These are phyloP conservation scores for Coleophoma crateriformis DNA, from an alignment of 2,329 filamentous ascomycete genomes.

Conservation along the genomic window DNA sequence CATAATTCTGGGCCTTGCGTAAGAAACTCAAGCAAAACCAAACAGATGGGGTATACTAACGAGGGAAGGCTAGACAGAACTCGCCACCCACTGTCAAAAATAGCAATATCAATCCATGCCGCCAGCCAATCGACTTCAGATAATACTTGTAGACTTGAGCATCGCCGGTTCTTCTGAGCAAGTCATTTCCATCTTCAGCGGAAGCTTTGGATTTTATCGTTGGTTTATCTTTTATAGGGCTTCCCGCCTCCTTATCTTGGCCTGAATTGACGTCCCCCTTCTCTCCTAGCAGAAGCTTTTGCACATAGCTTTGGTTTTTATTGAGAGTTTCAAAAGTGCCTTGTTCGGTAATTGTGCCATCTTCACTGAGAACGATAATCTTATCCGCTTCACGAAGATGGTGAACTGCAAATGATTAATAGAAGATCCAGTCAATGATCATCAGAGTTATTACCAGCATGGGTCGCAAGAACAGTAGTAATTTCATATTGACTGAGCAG, in stretches of 20 bases:
- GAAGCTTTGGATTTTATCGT: background rate
- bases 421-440: background rate
- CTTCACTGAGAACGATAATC: conserved; percentile 6
- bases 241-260: background rate
- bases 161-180: conserved; percentile 19
- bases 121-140: conserved; percentile 5
- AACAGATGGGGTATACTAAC: background rate
- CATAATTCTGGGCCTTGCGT: conserved; percentile 14
- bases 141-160: conserved; percentile 14
- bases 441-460: background rate
- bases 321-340: conserved; percentile 1
- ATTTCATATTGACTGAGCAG: conserved; percentile 15
- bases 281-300: background rate
- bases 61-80: conserved; percentile 10
- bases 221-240: background rate
- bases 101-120: conserved; percentile 3
- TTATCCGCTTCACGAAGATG: conserved; percentile 9
- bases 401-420: conserved; percentile 2
- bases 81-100: conserved; percentile 15
- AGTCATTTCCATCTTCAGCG: background rate
- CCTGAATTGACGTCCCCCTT: background rate
- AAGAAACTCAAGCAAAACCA: background rate
- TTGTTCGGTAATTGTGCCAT: conserved; percentile 4
- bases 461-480: conserved; percentile 29
- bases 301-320: background rate